Percentiles rank a stretch among this genome's conserved stretches.
These are phyloP conservation scores for Cryphonectria radicalis DNA, from an alignment of 2,329 filamentous ascomycete species.

Conservation along the genomic window DNA sequence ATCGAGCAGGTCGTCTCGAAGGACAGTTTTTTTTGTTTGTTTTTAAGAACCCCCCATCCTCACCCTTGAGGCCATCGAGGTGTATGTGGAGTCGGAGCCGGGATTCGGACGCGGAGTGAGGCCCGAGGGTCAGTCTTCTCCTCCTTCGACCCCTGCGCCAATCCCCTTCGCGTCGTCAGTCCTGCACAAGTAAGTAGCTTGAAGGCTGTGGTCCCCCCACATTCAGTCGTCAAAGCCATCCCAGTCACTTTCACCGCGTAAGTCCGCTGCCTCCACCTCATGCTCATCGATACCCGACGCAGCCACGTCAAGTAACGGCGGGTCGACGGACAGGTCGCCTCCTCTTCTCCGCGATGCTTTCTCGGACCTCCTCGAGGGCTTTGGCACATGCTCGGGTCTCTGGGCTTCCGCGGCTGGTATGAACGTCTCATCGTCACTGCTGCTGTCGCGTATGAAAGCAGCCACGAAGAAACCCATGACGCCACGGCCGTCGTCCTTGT, in stretches of 20 bases:
- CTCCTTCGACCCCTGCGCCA: background rate
- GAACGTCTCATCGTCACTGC: background rate
- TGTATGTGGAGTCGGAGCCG: background rate
- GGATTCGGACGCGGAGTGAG: background rate
- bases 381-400: background rate
- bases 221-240: constrained; percentile 28
- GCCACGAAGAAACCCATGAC: constrained; percentile 96
- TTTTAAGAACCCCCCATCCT: background rate
- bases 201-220: background rate
- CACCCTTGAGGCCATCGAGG: background rate
- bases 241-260: constrained; percentile 24
- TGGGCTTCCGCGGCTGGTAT: background rate
- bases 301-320: background rate
- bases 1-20: background rate
- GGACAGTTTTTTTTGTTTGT: no score
- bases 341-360: background rate
- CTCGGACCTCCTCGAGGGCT: background rate
- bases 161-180: background rate
- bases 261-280: constrained; percentile 19
- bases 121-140: background rate
- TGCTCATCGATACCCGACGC: constrained; percentile 14
- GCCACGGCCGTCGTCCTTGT: constrained; percentile 78
- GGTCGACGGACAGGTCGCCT: background rate
- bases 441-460: constrained; percentile 71
- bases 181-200: background rate